phyloP scores from a whole-genome alignment of 2,329 filamentous ascomycete species.

The Sporothrix brasiliensis region DNA sequence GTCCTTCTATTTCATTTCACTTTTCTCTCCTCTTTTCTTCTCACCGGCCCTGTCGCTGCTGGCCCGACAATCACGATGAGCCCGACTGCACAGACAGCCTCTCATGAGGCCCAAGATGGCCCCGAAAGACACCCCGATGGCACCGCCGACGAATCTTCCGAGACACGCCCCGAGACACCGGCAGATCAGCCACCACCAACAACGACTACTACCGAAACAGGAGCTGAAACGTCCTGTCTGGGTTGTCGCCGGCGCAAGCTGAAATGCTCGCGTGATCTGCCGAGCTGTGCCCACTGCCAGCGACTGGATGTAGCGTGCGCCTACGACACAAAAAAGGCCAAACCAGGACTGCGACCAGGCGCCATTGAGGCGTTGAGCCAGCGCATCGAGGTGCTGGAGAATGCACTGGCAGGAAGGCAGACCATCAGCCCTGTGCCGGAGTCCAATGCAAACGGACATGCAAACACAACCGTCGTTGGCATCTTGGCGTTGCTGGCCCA shows the following conservation, averaged over 20 bases:
- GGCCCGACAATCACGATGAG: slow-evolving; percentile 5
- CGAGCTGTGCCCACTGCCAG: slow-evolving; percentile 33
- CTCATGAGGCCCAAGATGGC: background rate
- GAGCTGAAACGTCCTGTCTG: slow-evolving; percentile 27
- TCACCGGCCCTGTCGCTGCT: background rate
- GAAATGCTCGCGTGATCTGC: slow-evolving; percentile 35
- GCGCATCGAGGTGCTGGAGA: slow-evolving; percentile 34
- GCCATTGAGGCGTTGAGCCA: slow-evolving; percentile 36
- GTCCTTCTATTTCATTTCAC: background rate
- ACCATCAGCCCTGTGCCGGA: background rate
- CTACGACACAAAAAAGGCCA: slow-evolving; percentile 32
- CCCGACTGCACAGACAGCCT: background rate
- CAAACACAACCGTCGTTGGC: slow-evolving; percentile 4
- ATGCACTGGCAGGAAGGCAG: slow-evolving; percentile 12
- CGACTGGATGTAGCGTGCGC: slow-evolving; percentile 31
- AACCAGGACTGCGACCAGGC: slow-evolving; percentile 35
- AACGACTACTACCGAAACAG: background rate
- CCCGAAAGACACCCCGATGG: background rate
- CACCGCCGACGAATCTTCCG: background rate
- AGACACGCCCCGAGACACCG: background rate
- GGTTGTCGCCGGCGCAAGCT: slow-evolving; percentile 35
- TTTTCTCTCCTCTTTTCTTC: background rate
- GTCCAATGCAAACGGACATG: background rate
- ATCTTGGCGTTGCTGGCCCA: slow-evolving; percentile 31
- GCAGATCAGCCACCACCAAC: background rate